Evolutionary conservation across 108 stramenopile species (phyloP).

Genomic region (Epithemia pelagica): DNA sequence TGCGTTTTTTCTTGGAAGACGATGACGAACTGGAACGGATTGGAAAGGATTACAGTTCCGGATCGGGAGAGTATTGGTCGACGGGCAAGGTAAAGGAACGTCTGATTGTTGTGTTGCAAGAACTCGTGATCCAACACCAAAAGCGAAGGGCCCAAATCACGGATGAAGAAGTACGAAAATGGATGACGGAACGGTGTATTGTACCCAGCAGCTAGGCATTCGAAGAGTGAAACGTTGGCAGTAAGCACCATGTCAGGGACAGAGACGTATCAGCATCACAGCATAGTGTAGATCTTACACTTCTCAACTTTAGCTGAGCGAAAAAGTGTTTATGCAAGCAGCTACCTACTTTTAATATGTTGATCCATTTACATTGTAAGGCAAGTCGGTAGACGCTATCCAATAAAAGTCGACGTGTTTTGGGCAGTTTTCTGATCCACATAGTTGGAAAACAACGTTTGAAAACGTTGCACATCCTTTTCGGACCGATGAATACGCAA

Average conservation of each 20-base stretch:
- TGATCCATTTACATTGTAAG: too few relatives aligned
- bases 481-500: constrained; percentile 4
- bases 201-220: constrained; percentile 11
- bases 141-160: constrained; percentile 77
- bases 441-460: too few relatives aligned
- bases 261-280: too few relatives aligned
- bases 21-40: constrained; percentile 91
- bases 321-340: too few relatives aligned
- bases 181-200: constrained; percentile 85
- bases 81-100: constrained; percentile 90
- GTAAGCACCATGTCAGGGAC: too few relatives aligned
- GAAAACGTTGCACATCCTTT: neutral
- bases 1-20: constrained; percentile 96
- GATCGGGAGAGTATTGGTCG: constrained; percentile 89
- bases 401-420: too few relatives aligned
- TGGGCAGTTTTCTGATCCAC: too few relatives aligned
- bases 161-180: constrained; percentile 84
- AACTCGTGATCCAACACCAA: constrained; percentile 88
- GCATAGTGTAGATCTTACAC: too few relatives aligned
- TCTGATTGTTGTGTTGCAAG: constrained; percentile 77
- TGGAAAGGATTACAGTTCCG: constrained; percentile 82
- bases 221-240: too few relatives aligned
- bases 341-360: too few relatives aligned
- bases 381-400: too few relatives aligned
- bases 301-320: too few relatives aligned